Conservation (phyloP, 306 rosid species). For the Prunus persica region DNA sequence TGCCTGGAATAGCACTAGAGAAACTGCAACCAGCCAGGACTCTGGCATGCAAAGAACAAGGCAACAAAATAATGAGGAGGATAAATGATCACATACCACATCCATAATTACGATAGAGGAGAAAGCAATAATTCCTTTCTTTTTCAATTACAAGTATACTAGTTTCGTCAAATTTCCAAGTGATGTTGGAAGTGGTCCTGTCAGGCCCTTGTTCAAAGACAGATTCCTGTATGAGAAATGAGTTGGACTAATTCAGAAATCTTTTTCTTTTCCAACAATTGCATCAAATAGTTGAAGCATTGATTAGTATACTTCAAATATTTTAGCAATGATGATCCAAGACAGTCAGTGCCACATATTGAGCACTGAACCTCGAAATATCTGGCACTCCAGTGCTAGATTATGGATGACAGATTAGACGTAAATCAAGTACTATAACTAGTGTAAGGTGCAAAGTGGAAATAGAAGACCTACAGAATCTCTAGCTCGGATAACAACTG, state of each 20-base stretch:
- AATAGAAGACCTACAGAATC: slow-evolving; percentile 34
- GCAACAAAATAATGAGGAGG: not conserved
- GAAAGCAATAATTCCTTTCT: not conserved
- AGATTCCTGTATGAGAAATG: slow-evolving; percentile 37
- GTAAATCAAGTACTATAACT: not conserved
- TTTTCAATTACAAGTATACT: slow-evolving; percentile 22
- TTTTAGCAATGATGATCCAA: not conserved
- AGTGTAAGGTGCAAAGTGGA: not conserved
- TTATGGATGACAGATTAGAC: not conserved
- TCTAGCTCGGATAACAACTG: slow-evolving; percentile 38
- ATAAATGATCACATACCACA: not conserved
- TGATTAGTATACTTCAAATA: not conserved
- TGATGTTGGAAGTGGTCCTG: slow-evolving; percentile 38
- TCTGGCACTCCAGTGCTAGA: not conserved
- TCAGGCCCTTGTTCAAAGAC: slow-evolving; percentile 42
- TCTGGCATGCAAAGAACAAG: slow-evolving; percentile 34
- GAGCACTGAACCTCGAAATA: not conserved
- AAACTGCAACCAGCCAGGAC: slow-evolving; percentile 59
- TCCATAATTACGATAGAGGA: not conserved
- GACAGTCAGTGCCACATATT: no score
- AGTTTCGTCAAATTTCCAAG: slow-evolving; percentile 35
- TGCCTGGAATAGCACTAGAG: slow-evolving; percentile 55
- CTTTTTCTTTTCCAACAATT: not conserved
- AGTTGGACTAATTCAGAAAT: not conserved
- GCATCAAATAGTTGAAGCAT: not conserved